Base-by-base conservation (phyloP, 495 filamentous ascomycete genomes). In the Aspergillus cavernicola region DNA sequence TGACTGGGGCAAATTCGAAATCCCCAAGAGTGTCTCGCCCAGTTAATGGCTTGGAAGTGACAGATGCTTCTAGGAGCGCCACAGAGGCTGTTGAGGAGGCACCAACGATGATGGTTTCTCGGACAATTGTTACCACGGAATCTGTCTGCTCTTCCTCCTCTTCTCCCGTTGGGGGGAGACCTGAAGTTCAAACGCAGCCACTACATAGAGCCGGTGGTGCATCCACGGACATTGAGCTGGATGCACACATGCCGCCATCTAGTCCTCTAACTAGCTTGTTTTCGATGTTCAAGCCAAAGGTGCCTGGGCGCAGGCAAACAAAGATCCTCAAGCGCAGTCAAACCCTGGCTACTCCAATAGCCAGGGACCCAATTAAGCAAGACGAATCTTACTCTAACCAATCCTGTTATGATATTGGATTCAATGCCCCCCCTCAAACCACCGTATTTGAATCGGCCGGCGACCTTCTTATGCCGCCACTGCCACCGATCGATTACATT, bases 361-460 rank as follows among this genome's bases (percentile, higher is more conserved):
- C 65, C 28, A 32, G 52, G 0, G 32, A 45, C n/a, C 44, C 64
- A 13, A 29, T 61, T 26, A 41, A 54, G 19, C 58, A 59, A 2
- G 70, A 73, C 10, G 20, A 55, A 61, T 11, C 60, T 65, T 4
- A 71, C 72, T 5, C 60, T 26, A 77, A 75, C 11, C 73, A 74
- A 46, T 15, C 16, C 1, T 37, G 75, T 11, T 49, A 80, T 41
- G 75, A 73, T 26, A 66, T 74, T 50, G 68, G 73, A 15, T 57
- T 74, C 18, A 70, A 81, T 41, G 81, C 89, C 1, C 93, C 93
- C n/a, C 93, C 93, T 0, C 87, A 83, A 56, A 97, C 93, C 0
- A 93, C 88, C 1, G 85, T 98, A 47, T 93, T 98, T 50, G 93
- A 98, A 72, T 90, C 92, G 1, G 93, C 93, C 2, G 87, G 89